Conservation (phyloP, 345 rosid species). For the Acer negundo region DNA sequence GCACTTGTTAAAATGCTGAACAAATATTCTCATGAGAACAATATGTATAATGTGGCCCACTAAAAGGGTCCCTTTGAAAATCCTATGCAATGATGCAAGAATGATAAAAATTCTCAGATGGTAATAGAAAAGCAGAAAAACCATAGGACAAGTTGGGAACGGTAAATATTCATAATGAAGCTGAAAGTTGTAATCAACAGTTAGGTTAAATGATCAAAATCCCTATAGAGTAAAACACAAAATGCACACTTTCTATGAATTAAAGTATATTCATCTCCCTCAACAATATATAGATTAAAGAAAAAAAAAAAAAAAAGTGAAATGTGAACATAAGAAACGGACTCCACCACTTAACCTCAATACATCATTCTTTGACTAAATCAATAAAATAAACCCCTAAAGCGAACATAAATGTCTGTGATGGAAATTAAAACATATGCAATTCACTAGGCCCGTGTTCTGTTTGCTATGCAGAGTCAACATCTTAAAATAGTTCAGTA, state of each 20-base stretch:
- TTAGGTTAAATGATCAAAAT: background rate
- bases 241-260: background rate
- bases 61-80: slow-evolving; percentile 3
- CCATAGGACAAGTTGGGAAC: background rate
- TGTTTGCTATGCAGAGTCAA: background rate
- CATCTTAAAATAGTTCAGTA: background rate
- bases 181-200: background rate
- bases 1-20: background rate
- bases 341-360: background rate
- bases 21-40: background rate
- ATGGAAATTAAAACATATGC: background rate
- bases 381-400: background rate
- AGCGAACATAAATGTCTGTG: background rate
- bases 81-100: background rate
- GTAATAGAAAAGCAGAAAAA: background rate
- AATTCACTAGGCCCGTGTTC: background rate
- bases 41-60: background rate
- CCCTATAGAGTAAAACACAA: background rate
- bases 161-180: background rate
- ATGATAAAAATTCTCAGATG: background rate
- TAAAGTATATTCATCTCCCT: background rate
- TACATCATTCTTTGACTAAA: background rate
- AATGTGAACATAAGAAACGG: background rate
- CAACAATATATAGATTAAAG: background rate
- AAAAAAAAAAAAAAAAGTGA: background rate